Evolutionary conservation across 2,329 filamentous ascomycete species (phyloP).

Genomic region (Laburnicola sp.): DNA sequence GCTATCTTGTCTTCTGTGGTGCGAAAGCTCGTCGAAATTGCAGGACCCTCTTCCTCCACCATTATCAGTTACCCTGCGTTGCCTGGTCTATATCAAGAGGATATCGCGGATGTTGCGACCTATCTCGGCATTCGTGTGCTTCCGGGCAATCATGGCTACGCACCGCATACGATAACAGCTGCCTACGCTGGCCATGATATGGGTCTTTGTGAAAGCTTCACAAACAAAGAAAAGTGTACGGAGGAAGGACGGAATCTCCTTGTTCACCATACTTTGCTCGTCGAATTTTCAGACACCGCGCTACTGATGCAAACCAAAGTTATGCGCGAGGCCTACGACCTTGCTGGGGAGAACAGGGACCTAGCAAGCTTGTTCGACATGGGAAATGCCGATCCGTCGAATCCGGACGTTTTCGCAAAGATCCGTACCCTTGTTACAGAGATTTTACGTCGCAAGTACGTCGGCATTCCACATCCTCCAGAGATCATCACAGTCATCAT

Average conservation of each 20-base stretch:
- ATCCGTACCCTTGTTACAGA: neutral
- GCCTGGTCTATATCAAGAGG: conserved; percentile 10
- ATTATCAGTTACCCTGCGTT: conserved; percentile 12
- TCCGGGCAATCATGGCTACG: conserved; percentile 3
- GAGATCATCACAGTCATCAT: conserved; percentile 8
- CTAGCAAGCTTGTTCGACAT: neutral
- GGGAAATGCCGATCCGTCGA: neutral
- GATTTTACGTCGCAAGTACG: neutral
- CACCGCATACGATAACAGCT: conserved; percentile 8
- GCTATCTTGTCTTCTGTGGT: conserved; percentile 3
- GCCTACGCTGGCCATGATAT: conserved; percentile 14
- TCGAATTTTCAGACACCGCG: conserved; percentile 10
- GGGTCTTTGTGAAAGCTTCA: conserved; percentile 11
- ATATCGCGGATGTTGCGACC: conserved; percentile 8
- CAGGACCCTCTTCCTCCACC: neutral
- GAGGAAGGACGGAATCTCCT: conserved; percentile 7
- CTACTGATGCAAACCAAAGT: conserved; percentile 6
- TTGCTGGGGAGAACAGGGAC: conserved; percentile 2
- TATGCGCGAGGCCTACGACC: conserved; percentile 12
- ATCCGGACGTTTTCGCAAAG: neutral
- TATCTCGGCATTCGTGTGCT: conserved; percentile 10
- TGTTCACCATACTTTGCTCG: conserved; percentile 6
- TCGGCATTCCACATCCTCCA: neutral
- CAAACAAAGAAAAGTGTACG: conserved; percentile 5
- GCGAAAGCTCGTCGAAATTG: conserved; percentile 3